phyloP scores from a whole-genome alignment of 2,329 filamentous ascomycete species.

The Ceratocystis alfenasii region DNA sequence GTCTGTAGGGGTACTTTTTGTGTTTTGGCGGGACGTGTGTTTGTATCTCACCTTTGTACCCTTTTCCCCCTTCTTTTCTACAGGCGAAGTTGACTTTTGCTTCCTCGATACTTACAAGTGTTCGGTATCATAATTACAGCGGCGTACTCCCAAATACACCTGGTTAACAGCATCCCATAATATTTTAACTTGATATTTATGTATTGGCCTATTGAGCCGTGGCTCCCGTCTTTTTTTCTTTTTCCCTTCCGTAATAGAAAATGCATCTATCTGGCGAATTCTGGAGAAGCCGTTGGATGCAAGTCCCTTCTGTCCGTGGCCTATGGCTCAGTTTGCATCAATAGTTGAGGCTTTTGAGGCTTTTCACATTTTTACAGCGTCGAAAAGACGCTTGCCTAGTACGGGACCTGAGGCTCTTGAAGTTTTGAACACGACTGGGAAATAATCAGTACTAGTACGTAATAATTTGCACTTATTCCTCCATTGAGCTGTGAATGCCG shows the following conservation, averaged over 20 bases:
- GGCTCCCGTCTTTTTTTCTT: neutral
- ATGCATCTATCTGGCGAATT: neutral
- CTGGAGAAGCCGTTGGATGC: neutral
- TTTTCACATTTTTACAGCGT: neutral
- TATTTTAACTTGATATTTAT: neutral
- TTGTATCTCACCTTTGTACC: neutral
- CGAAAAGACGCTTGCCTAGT: neutral
- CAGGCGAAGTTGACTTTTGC: neutral
- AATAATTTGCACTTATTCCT: neutral
- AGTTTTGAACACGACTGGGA: neutral
- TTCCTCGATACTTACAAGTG: neutral
- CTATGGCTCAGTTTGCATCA: neutral
- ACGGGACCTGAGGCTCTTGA: neutral
- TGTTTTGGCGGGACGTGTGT: neutral
- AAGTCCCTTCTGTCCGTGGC: neutral
- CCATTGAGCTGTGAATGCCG: neutral
- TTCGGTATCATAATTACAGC: neutral
- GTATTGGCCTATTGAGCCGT: neutral
- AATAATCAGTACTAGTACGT: neutral
- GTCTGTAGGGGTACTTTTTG: constrained; percentile 2
- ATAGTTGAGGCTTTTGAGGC: neutral
- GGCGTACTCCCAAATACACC: neutral
- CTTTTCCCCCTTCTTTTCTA: neutral
- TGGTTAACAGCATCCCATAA: neutral
- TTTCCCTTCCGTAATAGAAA: neutral